phyloP scores from a whole-genome alignment of 1,139 yeast species.

The Petasospora fabianii region DNA sequence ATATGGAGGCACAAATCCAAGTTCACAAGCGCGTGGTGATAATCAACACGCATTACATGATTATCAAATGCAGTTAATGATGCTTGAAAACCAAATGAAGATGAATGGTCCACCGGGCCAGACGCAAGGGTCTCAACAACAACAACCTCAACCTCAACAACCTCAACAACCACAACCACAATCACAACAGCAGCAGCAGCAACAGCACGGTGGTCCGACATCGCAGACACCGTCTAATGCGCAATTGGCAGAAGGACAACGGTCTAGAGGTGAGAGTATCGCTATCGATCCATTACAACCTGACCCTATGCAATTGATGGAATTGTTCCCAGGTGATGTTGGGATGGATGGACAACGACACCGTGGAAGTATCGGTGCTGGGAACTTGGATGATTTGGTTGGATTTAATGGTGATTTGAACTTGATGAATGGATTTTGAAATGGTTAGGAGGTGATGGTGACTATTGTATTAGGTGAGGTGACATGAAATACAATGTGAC shows the following conservation, averaged over 20 bases:
- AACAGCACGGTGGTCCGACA: neutral
- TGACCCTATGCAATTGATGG: conserved; percentile 24
- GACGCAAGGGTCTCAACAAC: conserved; percentile 3
- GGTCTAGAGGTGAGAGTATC: conserved; percentile 17
- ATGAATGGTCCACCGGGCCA: conserved; percentile 6
- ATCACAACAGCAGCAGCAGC: conserved; percentile 3
- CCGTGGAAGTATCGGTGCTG: conserved; percentile 1
- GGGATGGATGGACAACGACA: conserved; percentile 1
- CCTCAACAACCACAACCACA: neutral
- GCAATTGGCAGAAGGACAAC: conserved; percentile 3
- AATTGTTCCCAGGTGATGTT: conserved; percentile 22
- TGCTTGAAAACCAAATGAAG: conserved; percentile 27
- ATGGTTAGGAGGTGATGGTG: too few species aligned
- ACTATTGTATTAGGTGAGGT: too few species aligned
- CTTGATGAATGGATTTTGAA: conserved; percentile 1
- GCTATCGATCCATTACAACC: conserved; percentile 27
- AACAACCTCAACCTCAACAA: conserved; percentile 3
- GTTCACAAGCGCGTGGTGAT: conserved; percentile 7
- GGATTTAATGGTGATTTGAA: conserved; percentile 12
- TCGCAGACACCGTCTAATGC: conserved; percentile 1
- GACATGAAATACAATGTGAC: too few species aligned
- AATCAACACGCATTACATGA: conserved; percentile 23
- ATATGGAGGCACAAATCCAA: conserved; percentile 11
- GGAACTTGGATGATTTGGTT: conserved; percentile 10
- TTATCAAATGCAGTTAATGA: conserved; percentile 27